Base-by-base conservation (phyloP, 306 rosid genomes). In the Delonix regia region DNA sequence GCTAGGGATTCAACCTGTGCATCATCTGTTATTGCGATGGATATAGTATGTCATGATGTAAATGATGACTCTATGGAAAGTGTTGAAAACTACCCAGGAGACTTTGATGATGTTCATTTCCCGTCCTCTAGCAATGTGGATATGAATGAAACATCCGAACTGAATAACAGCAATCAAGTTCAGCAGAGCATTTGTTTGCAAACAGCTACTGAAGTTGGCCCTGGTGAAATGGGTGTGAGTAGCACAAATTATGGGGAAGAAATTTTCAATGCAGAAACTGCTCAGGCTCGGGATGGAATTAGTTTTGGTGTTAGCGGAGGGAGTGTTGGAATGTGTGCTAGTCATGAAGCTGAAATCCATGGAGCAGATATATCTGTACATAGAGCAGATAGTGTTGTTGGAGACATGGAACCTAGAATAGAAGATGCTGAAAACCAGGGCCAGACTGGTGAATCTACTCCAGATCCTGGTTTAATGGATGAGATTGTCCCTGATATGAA, bases 21-120 rank as follows among this genome's bases (percentile, higher is more conserved):
- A 38, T 96, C 99, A 27, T 96, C 99, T 61, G 99, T 96, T 71
- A 93, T 96, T 87, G 99, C 99, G 39, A 96, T 96, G 99, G 99
- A 96, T 83, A 93, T 92, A 19, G 64, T 90, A n/a, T 82, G 90
- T 82, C 99, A 91, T 71, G 85, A 88, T 87, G 83, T 87, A 69
- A 87, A 93, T 79, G 99, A 74, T 36, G 91, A 96, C 86, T 93
- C 98, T 21, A 96, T 96, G 98, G 99, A 91, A 84, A 96, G 99
- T 84, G 99, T 96, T 81, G 99, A 96, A 82, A 96, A 96, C 77
- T 79, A 85, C 74, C 99, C 99, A 0, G 94, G 93, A 48, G 94
- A 90, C 83, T 73, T 93, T 59, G 98, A 96, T 49, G 99, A 96
- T 73, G 85, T 87, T 85, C 98, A 96, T 84, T 93, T 95, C 45